Conservation (phyloP, 164 flowering plant genomes). For the Vitis rupestris region DNA sequence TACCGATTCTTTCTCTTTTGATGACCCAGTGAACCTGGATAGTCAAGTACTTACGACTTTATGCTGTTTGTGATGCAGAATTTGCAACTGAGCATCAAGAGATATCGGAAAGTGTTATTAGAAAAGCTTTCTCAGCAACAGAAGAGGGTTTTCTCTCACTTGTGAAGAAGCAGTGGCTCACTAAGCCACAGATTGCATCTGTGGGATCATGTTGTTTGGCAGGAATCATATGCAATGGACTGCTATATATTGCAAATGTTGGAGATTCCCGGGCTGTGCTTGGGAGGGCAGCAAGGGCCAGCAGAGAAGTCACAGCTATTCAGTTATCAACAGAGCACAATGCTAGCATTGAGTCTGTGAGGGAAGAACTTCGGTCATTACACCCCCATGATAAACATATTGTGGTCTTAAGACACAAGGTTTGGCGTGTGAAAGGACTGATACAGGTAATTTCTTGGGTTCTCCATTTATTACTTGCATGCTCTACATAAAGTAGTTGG, state of each 20-base stretch:
- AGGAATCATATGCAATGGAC: slow-evolving; percentile 51
- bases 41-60: neutral
- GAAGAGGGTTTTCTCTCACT: slow-evolving; percentile 54
- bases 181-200: slow-evolving; percentile 54
- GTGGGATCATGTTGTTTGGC: slow-evolving; percentile 68
- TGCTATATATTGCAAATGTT: slow-evolving; percentile 52
- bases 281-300: slow-evolving; percentile 36
- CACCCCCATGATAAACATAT: slow-evolving; percentile 69
- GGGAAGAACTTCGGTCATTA: slow-evolving; percentile 47
- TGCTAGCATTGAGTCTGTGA: slow-evolving; percentile 50
- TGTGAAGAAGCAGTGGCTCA: slow-evolving; percentile 54
- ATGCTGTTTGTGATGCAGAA: slow-evolving; percentile 29
- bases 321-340: slow-evolving; percentile 72
- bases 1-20: no score
- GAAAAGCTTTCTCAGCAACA: slow-evolving; percentile 50
- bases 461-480: neutral
- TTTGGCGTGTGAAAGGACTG: slow-evolving; percentile 77
- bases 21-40: no score
- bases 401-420: slow-evolving; percentile 52
- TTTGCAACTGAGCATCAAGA: slow-evolving; percentile 41
- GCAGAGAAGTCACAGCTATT: slow-evolving; percentile 30
- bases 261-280: slow-evolving; percentile 65
- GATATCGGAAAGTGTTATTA: slow-evolving; percentile 46
- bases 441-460: slow-evolving; percentile 49
- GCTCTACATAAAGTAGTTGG: no score